phyloP scores from a whole-genome alignment of 1,284 basidiomycete genomes.

The Ustilago bromivora region DNA sequence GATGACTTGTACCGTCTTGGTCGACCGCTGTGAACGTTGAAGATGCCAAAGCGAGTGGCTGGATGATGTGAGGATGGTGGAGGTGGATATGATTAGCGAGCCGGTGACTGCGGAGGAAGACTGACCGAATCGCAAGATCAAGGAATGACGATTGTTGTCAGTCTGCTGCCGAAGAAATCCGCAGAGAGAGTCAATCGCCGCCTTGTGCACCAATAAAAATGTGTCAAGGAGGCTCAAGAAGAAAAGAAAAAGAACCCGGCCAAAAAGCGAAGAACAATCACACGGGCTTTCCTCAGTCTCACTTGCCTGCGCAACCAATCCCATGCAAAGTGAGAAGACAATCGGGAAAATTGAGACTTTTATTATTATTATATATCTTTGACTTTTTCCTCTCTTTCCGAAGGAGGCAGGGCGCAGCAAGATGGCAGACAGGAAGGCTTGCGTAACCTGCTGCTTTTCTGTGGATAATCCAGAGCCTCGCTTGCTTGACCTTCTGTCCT shows the following conservation, averaged over 20 bases:
- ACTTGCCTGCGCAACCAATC: not conserved
- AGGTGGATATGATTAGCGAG: slow-evolving; percentile 5
- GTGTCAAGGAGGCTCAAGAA: not conserved
- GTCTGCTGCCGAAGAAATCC: slow-evolving; percentile 24
- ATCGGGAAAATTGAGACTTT: not conserved
- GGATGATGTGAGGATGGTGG: slow-evolving; percentile 8
- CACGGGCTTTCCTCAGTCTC: not conserved
- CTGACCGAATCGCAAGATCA: slow-evolving; percentile 16
- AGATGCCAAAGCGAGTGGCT: not conserved
- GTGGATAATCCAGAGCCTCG: slow-evolving; percentile 9
- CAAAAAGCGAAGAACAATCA: slow-evolving; percentile 11
- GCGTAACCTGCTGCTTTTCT: not conserved
- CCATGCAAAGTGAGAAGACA: not conserved
- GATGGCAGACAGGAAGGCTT: not conserved
- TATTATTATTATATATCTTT: not conserved
- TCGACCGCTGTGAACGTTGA: not conserved
- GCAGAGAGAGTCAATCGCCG: slow-evolving; percentile 9
- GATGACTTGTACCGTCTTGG: not conserved
- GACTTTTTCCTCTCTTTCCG: not conserved
- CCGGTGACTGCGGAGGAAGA: slow-evolving; percentile 23
- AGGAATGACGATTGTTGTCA: slow-evolving; percentile 9
- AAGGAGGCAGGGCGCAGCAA: not conserved
- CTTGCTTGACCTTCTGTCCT: not conserved
- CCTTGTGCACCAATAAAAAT: slow-evolving; percentile 15
- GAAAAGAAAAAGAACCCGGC: not conserved